Base-by-base conservation (phyloP, 2,329 filamentous ascomycete species). In the Cercospora nicotianae region DNA sequence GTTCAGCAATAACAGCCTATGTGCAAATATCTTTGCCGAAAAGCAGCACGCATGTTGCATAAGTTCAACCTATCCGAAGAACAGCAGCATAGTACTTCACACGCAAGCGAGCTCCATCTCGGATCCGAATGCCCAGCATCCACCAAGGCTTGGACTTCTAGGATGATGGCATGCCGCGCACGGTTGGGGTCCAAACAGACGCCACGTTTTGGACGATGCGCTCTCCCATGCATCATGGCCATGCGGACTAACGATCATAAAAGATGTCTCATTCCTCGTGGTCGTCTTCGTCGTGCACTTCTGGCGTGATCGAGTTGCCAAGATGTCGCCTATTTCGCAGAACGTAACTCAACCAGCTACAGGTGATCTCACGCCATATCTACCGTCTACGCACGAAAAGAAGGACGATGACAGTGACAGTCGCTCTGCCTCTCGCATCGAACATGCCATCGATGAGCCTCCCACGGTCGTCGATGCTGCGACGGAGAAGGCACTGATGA, bases 401-500 rank as follows among this genome's bases (percentile, higher is more conserved):
- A 58, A 58, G 26, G 53, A 58, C 16, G 53, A 33, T 30, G 30
- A 58, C 53, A 58, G 53, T 18, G 53, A 58, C 28, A 31, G 53
- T 3, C 26, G 30, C 26, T 58, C 53, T 13, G 30, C 53, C 8
- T 58, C 53, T 30, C 53, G 53, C 26, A 58, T 58, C 30, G 53
- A 58, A 7, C 16, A 30, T 58, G 53, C 53, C 1, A 33, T 58
- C 5, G 26, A 58, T 16, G 26, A 1, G 7, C 28, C 28, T 7
- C 26, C 53, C 9, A 30, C 26, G 5, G 53, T 58, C 53, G 59
- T 61, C 5, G 59, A 61, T 45, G 59, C 31, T 16, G 59, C 18
- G 12, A 61, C 33, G 1, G 59, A 61, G 16, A 81, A 78, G 58
- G 82, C 79, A 12, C 80, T 93, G 73, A 86, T 89, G 76, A 86